Conservation (phyloP, 768 basidiomycete genomes). For the Pulveroboletus sp. region DNA sequence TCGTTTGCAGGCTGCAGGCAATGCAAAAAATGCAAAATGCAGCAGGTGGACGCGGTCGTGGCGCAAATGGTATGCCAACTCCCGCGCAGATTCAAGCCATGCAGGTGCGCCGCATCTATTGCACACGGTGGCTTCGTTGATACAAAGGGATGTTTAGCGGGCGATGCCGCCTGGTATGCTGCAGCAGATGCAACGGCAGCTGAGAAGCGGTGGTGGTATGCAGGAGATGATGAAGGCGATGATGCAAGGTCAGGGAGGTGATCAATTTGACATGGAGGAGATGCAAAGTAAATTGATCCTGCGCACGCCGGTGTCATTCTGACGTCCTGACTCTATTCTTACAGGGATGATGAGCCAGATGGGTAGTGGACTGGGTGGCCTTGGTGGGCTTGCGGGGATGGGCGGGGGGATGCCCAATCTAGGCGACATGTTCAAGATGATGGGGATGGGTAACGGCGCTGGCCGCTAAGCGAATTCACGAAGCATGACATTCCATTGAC, state of each 20-base stretch:
- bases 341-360: conserved; percentile 87
- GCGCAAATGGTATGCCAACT: conserved; percentile 85
- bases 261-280: conserved; percentile 89
- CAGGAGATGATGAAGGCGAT: conserved; percentile 98
- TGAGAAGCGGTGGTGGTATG: conserved; percentile 83
- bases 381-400: conserved; percentile 50
- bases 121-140: conserved; percentile 1
- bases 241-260: conserved; percentile 93
- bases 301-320: conserved; percentile 4
- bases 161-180: conserved; percentile 95
- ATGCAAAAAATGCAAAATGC: conserved; percentile 94
- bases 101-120: conserved; percentile 55
- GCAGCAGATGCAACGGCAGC: conserved; percentile 86
- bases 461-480: conserved; percentile 25
- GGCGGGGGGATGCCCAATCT: conserved; percentile 71
- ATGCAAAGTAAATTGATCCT: conserved; percentile 70
- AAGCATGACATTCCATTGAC: conserved; percentile 6
- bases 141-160: conserved; percentile 46
- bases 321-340: conserved; percentile 10
- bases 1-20: conserved; percentile 61
- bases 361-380: conserved; percentile 53
- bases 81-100: conserved; percentile 93
- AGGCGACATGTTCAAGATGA: conserved; percentile 84
- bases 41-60: conserved; percentile 81
- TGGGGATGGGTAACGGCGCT: conserved; percentile 68